These are phyloP conservation scores for Orychophragmus violaceus DNA, from an alignment of 345 rosid species.

Conservation along the genomic window DNA sequence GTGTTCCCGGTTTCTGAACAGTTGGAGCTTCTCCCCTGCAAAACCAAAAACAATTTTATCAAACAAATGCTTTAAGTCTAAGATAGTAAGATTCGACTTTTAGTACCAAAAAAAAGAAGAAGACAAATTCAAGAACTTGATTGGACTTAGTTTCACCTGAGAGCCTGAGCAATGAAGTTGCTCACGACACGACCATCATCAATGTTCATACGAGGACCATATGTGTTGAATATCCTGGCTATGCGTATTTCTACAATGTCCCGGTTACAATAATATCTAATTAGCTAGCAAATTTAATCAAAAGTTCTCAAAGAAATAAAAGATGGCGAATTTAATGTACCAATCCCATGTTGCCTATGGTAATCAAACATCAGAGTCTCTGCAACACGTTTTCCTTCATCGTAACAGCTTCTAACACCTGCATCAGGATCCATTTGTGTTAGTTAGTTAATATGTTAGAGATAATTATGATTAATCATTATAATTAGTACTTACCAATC, in stretches of 20 bases:
- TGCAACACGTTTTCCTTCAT: constrained; percentile 93
- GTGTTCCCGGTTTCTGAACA: constrained; percentile 93
- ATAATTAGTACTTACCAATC: constrained; percentile 50
- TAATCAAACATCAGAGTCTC: constrained; percentile 95
- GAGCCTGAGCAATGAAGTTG: constrained; percentile 94
- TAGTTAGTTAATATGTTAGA: background rate
- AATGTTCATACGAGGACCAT: constrained; percentile 95
- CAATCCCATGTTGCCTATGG: constrained; percentile 91
- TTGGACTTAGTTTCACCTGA: constrained; percentile 43
- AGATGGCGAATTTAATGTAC: constrained; percentile 28
- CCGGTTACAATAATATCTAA: background rate
- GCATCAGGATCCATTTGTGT: background rate
- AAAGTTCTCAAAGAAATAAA: background rate
- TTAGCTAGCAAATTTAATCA: background rate
- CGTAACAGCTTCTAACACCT: constrained; percentile 96
- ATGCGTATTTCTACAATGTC: constrained; percentile 56
- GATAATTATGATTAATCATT: background rate
- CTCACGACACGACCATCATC: constrained; percentile 98
- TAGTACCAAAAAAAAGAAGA: background rate
- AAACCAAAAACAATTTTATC: background rate
- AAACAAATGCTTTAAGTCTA: background rate
- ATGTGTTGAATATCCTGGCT: constrained; percentile 92
- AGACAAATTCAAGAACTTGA: background rate
- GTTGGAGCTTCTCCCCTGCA: constrained; percentile 77
- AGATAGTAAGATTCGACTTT: background rate